Conservation (phyloP, 2,329 filamentous ascomycete genomes). For the Epichloe uncinata region DNA sequence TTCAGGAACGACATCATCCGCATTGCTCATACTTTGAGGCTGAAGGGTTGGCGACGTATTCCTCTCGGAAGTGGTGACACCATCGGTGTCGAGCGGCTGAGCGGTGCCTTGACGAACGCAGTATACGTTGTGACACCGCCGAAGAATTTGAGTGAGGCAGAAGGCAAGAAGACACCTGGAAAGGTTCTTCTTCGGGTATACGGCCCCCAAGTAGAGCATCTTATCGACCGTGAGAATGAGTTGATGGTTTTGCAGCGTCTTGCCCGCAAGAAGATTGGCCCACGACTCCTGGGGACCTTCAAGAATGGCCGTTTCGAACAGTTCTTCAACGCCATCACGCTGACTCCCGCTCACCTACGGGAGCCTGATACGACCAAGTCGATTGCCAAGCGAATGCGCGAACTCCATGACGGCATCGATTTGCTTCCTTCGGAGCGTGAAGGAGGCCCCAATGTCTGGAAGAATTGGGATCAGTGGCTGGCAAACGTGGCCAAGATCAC, state of each 20-base stretch:
- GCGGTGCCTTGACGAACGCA: slow-evolving; percentile 88
- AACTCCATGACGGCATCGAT: slow-evolving; percentile 88
- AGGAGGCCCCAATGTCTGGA: slow-evolving; percentile 71
- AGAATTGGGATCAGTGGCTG: slow-evolving; percentile 92
- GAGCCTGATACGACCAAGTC: slow-evolving; percentile 74
- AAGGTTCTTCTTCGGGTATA: slow-evolving; percentile 88
- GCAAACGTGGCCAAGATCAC: slow-evolving; percentile 49
- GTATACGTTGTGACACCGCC: slow-evolving; percentile 91
- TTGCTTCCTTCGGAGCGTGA: slow-evolving; percentile 65
- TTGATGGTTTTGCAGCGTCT: slow-evolving; percentile 74
- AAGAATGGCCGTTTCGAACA: slow-evolving; percentile 92
- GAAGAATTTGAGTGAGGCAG: slow-evolving; percentile 34
- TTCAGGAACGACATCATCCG: slow-evolving; percentile 92
- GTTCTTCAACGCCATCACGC: slow-evolving; percentile 72
- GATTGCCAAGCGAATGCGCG: slow-evolving; percentile 95
- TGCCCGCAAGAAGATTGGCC: slow-evolving; percentile 85
- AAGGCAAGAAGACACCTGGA: slow-evolving; percentile 31
- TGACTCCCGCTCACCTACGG: slow-evolving; percentile 65
- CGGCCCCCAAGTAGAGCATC: slow-evolving; percentile 84
- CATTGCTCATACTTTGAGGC: slow-evolving; percentile 71
- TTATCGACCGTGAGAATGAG: slow-evolving; percentile 89
- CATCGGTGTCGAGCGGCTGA: slow-evolving; percentile 62
- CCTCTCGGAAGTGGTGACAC: slow-evolving; percentile 55
- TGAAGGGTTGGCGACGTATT: slow-evolving; percentile 86
- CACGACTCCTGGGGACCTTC: slow-evolving; percentile 81